phyloP scores from a whole-genome alignment of 441 rosid species.

The Erodium texanum region DNA sequence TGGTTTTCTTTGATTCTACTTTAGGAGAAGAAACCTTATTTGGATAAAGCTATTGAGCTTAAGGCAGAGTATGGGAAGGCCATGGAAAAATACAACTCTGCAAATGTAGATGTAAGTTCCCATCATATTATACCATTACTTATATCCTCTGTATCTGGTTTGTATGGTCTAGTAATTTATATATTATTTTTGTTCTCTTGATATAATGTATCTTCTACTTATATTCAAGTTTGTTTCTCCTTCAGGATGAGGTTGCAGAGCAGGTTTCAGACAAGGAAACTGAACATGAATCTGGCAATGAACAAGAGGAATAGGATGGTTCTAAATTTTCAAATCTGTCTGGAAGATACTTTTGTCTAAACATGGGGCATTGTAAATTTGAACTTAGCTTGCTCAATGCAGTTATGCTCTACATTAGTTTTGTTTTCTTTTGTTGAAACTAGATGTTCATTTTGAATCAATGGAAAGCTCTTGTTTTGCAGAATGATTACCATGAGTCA shows the following conservation, averaged over 20 bases:
- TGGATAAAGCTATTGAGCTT: constrained; percentile 63
- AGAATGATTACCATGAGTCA: neutral
- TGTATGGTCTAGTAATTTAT: too few relatives aligned
- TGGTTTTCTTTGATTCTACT: neutral
- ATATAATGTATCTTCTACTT: neutral
- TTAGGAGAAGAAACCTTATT: constrained; percentile 71
- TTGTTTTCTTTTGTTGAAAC: neutral
- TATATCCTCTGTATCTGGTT: neutral
- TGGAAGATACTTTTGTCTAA: neutral
- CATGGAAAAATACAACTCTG: constrained; percentile 30
- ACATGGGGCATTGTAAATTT: constrained; percentile 2
- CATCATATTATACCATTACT: neutral
- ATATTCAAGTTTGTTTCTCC: constrained; percentile 6
- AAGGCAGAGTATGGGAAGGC: constrained; percentile 54
- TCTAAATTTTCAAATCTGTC: neutral
- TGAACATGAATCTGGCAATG: constrained; percentile 20
- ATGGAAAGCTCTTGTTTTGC: neutral
- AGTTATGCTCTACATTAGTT: neutral
- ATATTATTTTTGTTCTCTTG: neutral
- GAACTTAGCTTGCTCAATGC: neutral
- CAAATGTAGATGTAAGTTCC: constrained; percentile 36
- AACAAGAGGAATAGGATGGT: neutral
- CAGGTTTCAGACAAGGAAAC: constrained; percentile 26
- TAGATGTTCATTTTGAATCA: neutral
- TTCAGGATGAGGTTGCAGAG: constrained; percentile 31